Base-by-base conservation (phyloP, 2,329 filamentous ascomycete species). In the Phyllosticta paracitricarpa region DNA sequence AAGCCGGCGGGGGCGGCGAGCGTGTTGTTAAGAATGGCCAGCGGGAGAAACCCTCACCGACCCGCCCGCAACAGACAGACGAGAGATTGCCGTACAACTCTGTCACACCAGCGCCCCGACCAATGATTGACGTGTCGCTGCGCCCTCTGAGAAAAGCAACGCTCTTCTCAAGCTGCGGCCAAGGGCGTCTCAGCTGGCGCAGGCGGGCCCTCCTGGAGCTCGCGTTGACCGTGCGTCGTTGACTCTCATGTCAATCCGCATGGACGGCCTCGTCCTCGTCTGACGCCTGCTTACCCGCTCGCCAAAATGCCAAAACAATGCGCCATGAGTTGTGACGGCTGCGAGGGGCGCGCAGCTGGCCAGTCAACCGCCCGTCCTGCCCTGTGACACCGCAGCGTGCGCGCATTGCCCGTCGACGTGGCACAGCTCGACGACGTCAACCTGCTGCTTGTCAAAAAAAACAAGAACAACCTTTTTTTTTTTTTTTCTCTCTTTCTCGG, bases 81-180 rank as follows among this genome's bases (percentile, higher is more conserved):
- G 60, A 62, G 60, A 58, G 60, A 62, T 62, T 62, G 58, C 56
- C 48, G 51, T 58, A 56, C 60, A 54, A 56, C 51, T 51, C 52
- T 58, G 60, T 62, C 60, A 58, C 60, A 62, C 56, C 58, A 57
- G 30, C 59, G 48, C 54, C 51, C 55, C 56, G 56, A 52, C 52
- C 56, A 55, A 58, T 56, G 25, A 28, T 58, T 58, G 60, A 58
- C 60, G 60, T 62, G 60, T 62, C 60, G 28, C 51, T 53, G 56
- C 30, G 56, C 54, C 35, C 40, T 48, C 40, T 48, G 40, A 48
- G 58, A 62, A 55, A 58, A 58, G 56, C 56, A 62, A 62, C 52
- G 54, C 58, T 51, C 25, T 28, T 48, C 24, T 51, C 24, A 51
- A 51, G 33, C 59, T 51, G 48, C 59, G 59, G 59, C 59, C 59